phyloP scores from a whole-genome alignment of 164 flowering plant species.

The Buxus sempervirens region DNA sequence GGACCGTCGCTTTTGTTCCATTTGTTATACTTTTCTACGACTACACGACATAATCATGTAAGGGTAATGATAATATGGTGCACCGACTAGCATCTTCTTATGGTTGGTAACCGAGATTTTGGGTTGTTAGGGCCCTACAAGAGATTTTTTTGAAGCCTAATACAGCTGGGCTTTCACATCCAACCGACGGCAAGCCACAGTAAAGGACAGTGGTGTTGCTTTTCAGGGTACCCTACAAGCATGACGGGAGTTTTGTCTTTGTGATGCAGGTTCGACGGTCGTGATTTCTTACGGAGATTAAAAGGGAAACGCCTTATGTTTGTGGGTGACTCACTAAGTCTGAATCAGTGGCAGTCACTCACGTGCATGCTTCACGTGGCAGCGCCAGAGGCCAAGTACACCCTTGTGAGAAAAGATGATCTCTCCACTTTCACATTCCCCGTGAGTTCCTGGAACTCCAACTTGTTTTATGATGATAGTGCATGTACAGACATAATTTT shows the following conservation, averaged over 20 bases:
- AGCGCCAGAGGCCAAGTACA: constrained; percentile 23
- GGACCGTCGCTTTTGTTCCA: too few species aligned
- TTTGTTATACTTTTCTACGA: not conserved
- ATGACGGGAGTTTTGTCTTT: too few species aligned
- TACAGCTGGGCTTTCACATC: not conserved
- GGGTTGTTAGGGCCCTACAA: not conserved
- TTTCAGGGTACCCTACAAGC: not conserved
- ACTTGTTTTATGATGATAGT: not conserved
- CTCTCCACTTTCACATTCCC: constrained; percentile 33
- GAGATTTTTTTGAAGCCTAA: not conserved
- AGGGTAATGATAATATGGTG: not conserved
- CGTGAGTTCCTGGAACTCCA: constrained; percentile 14
- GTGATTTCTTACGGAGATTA: constrained; percentile 23
- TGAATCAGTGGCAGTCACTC: constrained; percentile 46
- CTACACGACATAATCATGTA: not conserved
- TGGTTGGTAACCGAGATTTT: not conserved
- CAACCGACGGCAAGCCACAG: not conserved
- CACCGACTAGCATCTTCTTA: not conserved
- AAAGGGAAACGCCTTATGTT: constrained; percentile 43
- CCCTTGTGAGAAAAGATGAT: not conserved
- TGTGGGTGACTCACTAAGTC: constrained; percentile 48
- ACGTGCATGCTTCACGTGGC: constrained; percentile 43
- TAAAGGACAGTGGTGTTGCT: not conserved
- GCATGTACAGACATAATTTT: too few species aligned
- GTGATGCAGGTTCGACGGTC: constrained; percentile 39